Evolutionary conservation across 2,329 filamentous ascomycete species (phyloP).

Genomic region (Neofusicoccum sp.): DNA sequence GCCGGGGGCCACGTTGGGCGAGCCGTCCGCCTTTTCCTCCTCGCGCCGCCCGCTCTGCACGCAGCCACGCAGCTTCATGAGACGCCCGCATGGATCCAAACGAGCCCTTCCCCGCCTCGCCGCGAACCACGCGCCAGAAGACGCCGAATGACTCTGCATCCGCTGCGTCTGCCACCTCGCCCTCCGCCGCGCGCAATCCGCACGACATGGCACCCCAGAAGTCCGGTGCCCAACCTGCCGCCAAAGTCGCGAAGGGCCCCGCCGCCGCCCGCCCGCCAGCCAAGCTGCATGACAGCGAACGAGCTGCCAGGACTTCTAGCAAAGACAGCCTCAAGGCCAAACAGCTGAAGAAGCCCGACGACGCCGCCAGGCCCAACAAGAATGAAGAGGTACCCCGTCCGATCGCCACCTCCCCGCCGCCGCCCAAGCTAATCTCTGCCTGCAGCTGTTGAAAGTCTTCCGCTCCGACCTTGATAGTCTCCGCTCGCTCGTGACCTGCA

Average conservation of each 20-base stretch:
- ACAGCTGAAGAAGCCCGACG: slow-evolving; percentile 38
- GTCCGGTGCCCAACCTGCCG: slow-evolving; percentile 4
- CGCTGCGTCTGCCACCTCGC: not conserved
- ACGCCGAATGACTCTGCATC: slow-evolving; percentile 18
- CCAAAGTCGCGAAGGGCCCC: not conserved
- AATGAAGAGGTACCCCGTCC: slow-evolving; percentile 38
- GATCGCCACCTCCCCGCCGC: not conserved
- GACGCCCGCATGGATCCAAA: slow-evolving; percentile 20
- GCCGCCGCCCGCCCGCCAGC: slow-evolving; percentile 28
- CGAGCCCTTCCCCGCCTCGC: slow-evolving; percentile 15
- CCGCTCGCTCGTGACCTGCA: slow-evolving; percentile 64
- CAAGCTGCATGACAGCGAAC: slow-evolving; percentile 35
- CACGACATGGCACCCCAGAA: slow-evolving; percentile 19
- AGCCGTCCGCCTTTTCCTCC: slow-evolving; percentile 6
- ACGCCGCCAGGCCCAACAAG: slow-evolving; percentile 34
- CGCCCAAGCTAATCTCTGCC: slow-evolving; percentile 28
- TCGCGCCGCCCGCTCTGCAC: slow-evolving; percentile 4
- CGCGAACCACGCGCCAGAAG: slow-evolving; percentile 22
- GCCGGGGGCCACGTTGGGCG: slow-evolving; percentile 5
- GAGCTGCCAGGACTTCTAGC: slow-evolving; percentile 36
- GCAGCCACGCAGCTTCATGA: slow-evolving; percentile 5
- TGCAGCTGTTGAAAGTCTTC: slow-evolving; percentile 43
- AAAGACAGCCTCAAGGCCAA: slow-evolving; percentile 44
- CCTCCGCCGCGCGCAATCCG: not conserved
- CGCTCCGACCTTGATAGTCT: slow-evolving; percentile 62